Conservation (phyloP, 108 stramenopile species). For the Pinguiococcus pyrenoidosus region DNA sequence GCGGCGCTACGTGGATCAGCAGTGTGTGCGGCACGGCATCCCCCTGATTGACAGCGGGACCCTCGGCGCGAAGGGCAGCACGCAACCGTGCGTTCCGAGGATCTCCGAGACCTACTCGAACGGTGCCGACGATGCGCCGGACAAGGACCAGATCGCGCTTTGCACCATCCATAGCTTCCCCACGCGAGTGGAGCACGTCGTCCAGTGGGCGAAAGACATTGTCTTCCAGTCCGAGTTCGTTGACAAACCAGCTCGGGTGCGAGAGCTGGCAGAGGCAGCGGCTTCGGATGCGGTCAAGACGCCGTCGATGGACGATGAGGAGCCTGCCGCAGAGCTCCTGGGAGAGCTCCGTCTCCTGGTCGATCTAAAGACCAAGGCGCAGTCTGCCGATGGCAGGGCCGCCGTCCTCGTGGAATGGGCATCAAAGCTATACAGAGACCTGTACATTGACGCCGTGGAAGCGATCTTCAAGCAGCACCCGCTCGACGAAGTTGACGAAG, state of each 20-base stretch:
- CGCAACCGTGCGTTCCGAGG: constrained; percentile 27
- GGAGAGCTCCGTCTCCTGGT: not conserved
- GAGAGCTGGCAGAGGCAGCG: not conserved
- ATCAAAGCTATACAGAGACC: constrained; percentile 9
- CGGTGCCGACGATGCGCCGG: constrained; percentile 30
- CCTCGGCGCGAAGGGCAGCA: constrained; percentile 35
- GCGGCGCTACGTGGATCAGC: constrained; percentile 36
- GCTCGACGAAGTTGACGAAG: constrained; percentile 73
- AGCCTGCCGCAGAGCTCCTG: not conserved
- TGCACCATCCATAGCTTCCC: constrained; percentile 52
- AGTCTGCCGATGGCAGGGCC: not conserved
- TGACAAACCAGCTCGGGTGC: not conserved
- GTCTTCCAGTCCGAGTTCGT: constrained; percentile 17
- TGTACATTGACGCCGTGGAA: constrained; percentile 3
- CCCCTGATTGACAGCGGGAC: constrained; percentile 48
- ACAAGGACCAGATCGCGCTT: constrained; percentile 30
- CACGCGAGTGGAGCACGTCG: constrained; percentile 33
- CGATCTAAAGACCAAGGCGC: not conserved
- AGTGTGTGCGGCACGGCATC: constrained; percentile 26
- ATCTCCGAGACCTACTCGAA: constrained; percentile 30
- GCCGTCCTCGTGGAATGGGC: constrained; percentile 30
- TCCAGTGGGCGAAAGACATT: constrained; percentile 36
- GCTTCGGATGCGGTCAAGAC: not conserved
- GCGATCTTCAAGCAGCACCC: constrained; percentile 48
- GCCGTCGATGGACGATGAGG: not conserved